Percentiles rank a stretch among this genome's conserved stretches.
Conservation (phyloP, 768 basidiomycete species). For the Candolleomyces efflorescens region DNA sequence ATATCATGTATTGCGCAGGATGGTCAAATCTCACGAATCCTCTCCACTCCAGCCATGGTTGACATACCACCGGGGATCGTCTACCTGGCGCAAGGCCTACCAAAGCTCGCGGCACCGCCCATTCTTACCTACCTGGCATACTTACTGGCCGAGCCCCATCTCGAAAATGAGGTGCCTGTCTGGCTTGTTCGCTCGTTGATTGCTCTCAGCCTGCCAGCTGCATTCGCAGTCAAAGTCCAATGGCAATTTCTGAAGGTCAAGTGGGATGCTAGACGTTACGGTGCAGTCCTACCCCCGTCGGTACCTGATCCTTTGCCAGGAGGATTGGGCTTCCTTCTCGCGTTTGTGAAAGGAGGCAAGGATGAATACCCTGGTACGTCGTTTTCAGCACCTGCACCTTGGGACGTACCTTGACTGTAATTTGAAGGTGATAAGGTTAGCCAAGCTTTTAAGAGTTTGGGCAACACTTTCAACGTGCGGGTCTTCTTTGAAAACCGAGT, state of each 20-base stretch:
- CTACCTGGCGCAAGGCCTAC: constrained; percentile 18
- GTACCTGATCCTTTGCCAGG: constrained; percentile 15
- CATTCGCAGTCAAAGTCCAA: constrained; percentile 12
- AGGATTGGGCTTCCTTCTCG: constrained; percentile 13
- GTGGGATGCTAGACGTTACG: constrained; percentile 15
- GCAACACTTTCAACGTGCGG: constrained; percentile 16
- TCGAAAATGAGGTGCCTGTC: constrained; percentile 3
- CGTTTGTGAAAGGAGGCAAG: constrained; percentile 16
- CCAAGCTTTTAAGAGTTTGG: constrained; percentile 20
- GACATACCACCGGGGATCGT: constrained; percentile 22
- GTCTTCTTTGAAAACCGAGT: constrained; percentile 24
- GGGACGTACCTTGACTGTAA: constrained; percentile 12
- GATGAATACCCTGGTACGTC: constrained; percentile 29
- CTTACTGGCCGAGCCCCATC: constrained; percentile 1
- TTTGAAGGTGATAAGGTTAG: constrained; percentile 15
- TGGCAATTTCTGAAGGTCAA: constrained; percentile 13
- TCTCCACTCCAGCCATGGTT: constrained; percentile 6
- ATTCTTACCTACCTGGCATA: constrained; percentile 12
- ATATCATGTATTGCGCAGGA: too few species aligned
- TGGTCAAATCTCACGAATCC: not conserved
- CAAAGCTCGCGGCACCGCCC: constrained; percentile 18
- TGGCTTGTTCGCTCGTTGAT: constrained; percentile 12
- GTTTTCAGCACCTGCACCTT: not conserved
- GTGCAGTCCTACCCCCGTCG: constrained; percentile 17
- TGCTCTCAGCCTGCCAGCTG: constrained; percentile 15